Evolutionary conservation across 2,329 filamentous ascomycete species (phyloP).

Genomic region (Gaeumannomyces sp.): DNA sequence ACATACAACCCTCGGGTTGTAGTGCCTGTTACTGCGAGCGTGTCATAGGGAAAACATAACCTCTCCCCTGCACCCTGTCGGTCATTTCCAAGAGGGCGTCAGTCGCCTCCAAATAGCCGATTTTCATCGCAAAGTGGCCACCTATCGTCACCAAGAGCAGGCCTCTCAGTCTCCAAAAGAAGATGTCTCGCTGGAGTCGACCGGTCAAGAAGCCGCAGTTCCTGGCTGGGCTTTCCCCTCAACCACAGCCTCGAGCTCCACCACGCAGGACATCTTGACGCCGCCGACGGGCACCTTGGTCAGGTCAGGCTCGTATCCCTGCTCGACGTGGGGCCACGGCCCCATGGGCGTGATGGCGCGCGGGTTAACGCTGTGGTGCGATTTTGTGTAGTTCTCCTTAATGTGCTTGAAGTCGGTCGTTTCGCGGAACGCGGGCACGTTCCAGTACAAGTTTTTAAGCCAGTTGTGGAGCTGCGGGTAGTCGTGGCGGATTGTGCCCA

Average conservation of each 20-base stretch:
- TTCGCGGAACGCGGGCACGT: slow-evolving; percentile 45
- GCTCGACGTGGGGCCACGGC: slow-evolving; percentile 52
- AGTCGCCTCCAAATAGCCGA: too few species aligned
- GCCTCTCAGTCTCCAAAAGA: not conserved
- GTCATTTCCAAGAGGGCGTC: too few species aligned
- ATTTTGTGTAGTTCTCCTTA: slow-evolving; percentile 59
- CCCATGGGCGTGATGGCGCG: slow-evolving; percentile 56
- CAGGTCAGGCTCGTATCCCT: slow-evolving; percentile 43
- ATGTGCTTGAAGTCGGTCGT: slow-evolving; percentile 62
- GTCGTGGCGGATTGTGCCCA: slow-evolving; percentile 52
- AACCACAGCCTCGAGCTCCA: slow-evolving; percentile 23
- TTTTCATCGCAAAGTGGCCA: too few species aligned
- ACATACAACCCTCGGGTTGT: too few species aligned
- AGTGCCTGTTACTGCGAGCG: too few species aligned
- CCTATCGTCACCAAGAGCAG: too few species aligned
- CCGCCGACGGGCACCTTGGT: slow-evolving; percentile 39
- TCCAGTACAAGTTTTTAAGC: slow-evolving; percentile 54
- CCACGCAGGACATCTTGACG: slow-evolving; percentile 35
- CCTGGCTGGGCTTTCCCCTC: not conserved
- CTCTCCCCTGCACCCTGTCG: too few species aligned
- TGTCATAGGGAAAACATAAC: too few species aligned
- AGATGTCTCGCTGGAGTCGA: not conserved
- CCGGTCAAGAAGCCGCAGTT: too few species aligned
- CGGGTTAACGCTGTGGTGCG: slow-evolving; percentile 53
- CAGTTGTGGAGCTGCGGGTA: slow-evolving; percentile 57